Evolutionary conservation across 768 basidiomycete species (phyloP).

Genomic region (Megacollybia marginata): DNA sequence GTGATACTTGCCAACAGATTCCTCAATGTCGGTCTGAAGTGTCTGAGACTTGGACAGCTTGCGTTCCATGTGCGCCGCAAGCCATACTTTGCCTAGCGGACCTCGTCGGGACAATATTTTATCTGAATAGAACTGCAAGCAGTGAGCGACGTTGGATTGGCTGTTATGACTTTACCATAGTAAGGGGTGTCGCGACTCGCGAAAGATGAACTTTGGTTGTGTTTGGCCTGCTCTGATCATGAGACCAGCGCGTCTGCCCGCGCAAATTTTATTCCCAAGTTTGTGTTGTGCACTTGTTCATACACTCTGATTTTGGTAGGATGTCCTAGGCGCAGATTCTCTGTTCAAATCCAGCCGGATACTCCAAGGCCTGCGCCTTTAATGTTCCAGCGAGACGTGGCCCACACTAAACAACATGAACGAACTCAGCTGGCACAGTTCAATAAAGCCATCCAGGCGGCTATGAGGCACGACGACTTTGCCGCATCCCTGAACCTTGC

Average conservation of each 20-base stretch:
- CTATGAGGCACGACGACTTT: constrained; percentile 29
- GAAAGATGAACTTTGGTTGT: background rate
- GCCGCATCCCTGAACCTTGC: constrained; percentile 36
- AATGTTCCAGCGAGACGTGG: constrained; percentile 10
- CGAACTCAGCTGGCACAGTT: constrained; percentile 19
- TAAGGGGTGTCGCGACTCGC: constrained; percentile 9
- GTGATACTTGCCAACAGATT: constrained; percentile 70
- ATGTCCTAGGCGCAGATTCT: too few relatives aligned
- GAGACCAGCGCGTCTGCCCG: background rate
- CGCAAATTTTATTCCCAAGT: background rate
- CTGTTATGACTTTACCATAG: constrained; percentile 19
- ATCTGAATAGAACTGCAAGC: constrained; percentile 78
- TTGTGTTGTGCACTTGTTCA: too few relatives aligned
- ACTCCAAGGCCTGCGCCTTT: too few relatives aligned
- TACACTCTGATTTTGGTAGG: too few relatives aligned
- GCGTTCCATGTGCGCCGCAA: constrained; percentile 97
- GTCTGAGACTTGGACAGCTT: constrained; percentile 96
- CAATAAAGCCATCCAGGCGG: constrained; percentile 26
- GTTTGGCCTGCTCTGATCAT: too few relatives aligned
- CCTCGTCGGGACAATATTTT: constrained; percentile 91
- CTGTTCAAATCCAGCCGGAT: too few relatives aligned
- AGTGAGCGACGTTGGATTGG: constrained; percentile 6
- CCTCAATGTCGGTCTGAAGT: constrained; percentile 88
- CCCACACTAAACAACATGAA: constrained; percentile 15
- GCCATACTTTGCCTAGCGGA: constrained; percentile 95